Base-by-base conservation (phyloP, 257 asterid species). In the Knoxia roxburghii region DNA sequence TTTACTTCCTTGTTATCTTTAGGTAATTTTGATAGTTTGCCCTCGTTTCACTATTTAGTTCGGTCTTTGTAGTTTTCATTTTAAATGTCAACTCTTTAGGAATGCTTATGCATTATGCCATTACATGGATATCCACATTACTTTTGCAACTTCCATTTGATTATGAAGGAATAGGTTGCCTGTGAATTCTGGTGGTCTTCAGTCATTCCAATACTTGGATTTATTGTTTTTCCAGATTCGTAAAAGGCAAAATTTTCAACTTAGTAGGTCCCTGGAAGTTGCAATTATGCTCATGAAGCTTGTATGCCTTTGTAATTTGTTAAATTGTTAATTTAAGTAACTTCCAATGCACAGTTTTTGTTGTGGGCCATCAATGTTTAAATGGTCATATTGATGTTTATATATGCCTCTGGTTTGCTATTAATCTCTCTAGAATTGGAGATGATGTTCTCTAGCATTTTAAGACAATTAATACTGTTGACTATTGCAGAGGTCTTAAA, bases 401-500 rank as follows among this genome's bases (percentile, higher is more conserved):
- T 49, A 10, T 40, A 43, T 64, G 45, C 29, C 6, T 49, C 6
- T 41, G 4, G 10, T 6, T 32, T 41, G 17, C 37, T 35, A 57
- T 45, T 9, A 7, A 20, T 49, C 3, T 20, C 56, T 50, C 56
- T 50, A 12, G 7, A 17, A 51, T 27, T 68, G 26, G 63, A 40
- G 51, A 45, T 55, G 20, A 32, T 41, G 72, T 32, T 48, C 18
- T 27, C 54, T 59, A 7, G 49, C 53, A 65, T 76, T 7, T 66
- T 74, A 66, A 68, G 67, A 73, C 74, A 7, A 65, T 68, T 65
- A 61, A 61, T 62, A 30, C 60, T 65, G 65, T 67, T 76, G 72
- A 52, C 65, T 65, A 79, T 79, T 81, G 64, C 95, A 93, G 99
- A 93, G 90, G 87, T 88, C 77, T 78, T 90, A 74, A 93, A 90